phyloP scores from a whole-genome alignment of 495 filamentous ascomycete species.

The Penicillium verhagenii region DNA sequence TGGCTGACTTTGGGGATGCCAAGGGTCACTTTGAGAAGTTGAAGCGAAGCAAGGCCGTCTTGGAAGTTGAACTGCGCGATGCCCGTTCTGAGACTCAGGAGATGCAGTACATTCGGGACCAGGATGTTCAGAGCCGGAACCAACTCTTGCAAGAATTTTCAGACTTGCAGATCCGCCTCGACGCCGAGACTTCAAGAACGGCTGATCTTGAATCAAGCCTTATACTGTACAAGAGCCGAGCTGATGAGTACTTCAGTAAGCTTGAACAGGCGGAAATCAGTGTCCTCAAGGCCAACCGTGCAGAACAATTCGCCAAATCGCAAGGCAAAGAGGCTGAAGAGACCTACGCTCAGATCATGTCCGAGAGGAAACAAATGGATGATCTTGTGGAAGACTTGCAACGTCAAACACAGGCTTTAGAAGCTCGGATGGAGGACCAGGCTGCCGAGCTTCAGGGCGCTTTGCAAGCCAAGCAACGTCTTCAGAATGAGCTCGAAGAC shows the following conservation, averaged over 20 bases:
- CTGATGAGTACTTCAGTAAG: slow-evolving; percentile 97
- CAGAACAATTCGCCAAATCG: slow-evolving; percentile 89
- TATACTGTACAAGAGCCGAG: slow-evolving; percentile 85
- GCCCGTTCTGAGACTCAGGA: slow-evolving; percentile 81
- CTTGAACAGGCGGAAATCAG: slow-evolving; percentile 96
- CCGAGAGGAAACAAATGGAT: slow-evolving; percentile 90
- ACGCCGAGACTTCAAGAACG: slow-evolving; percentile 81
- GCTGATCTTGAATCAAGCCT: slow-evolving; percentile 82
- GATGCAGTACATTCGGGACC: slow-evolving; percentile 69
- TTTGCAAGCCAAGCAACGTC: slow-evolving; percentile 85
- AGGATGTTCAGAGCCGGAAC: slow-evolving; percentile 76
- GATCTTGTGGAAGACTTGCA: slow-evolving; percentile 85
- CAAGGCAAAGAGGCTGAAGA: slow-evolving; percentile 90
- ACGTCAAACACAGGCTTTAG: slow-evolving; percentile 80
- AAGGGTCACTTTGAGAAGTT: slow-evolving; percentile 84
- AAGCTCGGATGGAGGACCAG: slow-evolving; percentile 90
- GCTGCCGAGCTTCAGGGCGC: slow-evolving; percentile 85
- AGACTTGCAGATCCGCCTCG: slow-evolving; percentile 89
- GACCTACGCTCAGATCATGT: slow-evolving; percentile 82
- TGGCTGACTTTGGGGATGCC: slow-evolving; percentile 79
- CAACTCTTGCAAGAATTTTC: slow-evolving; percentile 92
- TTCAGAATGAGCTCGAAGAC: slow-evolving; percentile 97
- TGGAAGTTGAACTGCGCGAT: slow-evolving; percentile 92
- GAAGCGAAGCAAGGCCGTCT: slow-evolving; percentile 69
- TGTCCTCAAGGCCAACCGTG: slow-evolving; percentile 85